phyloP scores from a whole-genome alignment of 371 early-diverging fungal genomes.

The Catenaria anguillulae region DNA sequence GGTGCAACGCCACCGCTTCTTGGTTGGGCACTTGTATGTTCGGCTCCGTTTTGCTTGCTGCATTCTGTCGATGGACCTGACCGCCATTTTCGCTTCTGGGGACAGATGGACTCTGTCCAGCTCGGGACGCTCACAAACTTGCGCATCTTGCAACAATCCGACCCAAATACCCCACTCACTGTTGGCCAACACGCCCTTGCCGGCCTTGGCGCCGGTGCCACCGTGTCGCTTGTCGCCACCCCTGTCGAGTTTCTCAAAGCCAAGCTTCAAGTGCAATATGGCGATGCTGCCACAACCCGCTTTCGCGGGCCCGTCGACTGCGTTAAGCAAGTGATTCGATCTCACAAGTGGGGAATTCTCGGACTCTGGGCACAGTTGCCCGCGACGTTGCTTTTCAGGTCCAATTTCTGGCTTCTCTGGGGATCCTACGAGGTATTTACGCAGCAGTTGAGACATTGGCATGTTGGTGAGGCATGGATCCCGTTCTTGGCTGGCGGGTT shows the following conservation, averaged over 20 bases:
- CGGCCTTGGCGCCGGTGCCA: slow-evolving; percentile 64
- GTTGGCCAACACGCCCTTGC: slow-evolving; percentile 55
- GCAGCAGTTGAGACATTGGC: neutral
- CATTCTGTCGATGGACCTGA: no score
- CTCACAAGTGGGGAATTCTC: slow-evolving; percentile 52
- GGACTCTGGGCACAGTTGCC: slow-evolving; percentile 73
- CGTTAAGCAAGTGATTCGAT: slow-evolving; percentile 51
- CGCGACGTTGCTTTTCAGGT: slow-evolving; percentile 65
- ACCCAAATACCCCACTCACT: slow-evolving; percentile 39
- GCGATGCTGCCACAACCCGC: slow-evolving; percentile 40
- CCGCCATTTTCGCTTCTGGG: neutral
- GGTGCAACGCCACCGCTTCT: slow-evolving; percentile 83
- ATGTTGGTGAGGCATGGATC: slow-evolving; percentile 40
- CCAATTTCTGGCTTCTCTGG: slow-evolving; percentile 84
- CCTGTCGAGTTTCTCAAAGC: slow-evolving; percentile 73
- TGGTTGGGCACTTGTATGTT: slow-evolving; percentile 73
- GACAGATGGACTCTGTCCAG: slow-evolving; percentile 25
- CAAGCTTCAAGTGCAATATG: slow-evolving; percentile 80
- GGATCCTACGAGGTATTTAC: slow-evolving; percentile 19
- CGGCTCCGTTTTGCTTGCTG: neutral
- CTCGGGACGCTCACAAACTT: slow-evolving; percentile 69
- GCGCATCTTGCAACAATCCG: slow-evolving; percentile 51
- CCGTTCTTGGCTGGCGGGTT: slow-evolving; percentile 79
- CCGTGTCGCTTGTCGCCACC: slow-evolving; percentile 79
- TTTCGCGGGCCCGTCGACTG: slow-evolving; percentile 78